Evolutionary conservation across 1,139 yeast species (phyloP), one percentile per base, ranked within the genome.

Genomic region (Yamadazyma atmosphaerica): DNA sequence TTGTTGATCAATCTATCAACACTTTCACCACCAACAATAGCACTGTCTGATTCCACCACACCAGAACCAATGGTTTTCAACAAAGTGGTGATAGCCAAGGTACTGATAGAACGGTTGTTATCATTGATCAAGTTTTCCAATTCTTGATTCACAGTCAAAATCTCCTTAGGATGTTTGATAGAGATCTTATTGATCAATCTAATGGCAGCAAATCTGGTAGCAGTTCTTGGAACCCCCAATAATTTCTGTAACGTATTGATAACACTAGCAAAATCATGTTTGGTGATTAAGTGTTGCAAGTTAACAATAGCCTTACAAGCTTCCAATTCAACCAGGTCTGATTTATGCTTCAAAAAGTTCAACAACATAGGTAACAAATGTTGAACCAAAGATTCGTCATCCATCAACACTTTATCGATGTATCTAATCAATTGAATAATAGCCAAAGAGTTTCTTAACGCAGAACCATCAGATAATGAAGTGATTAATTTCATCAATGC

Each of bases 11-110:
- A 78, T 55, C 96, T 78, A 59, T 92, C 96, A 40, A 92, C 96
- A 55, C 83, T 84, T 48, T 86, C 89, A 34, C 74, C 65, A 38
- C 70, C 69, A 11, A 53, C 51, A 23, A 59, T 47, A 26, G 58
- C 44, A 36, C 55, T 63, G 15, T 60, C 63, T 28, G 58, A 46
- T 41, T 60, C 69, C 36, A 68, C 50, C 12, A 74, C 64, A 38
- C 77, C 75, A 44, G 89, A 85, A 44, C 92, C 92, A 63, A 97
- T 96, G 5, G 98, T 92, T 68, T 90, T 92, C 61, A 92, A 79
- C 56, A 92, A 74, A 3, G 98, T 92, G 32, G 98, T 92, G 59
- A 92, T 92, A 22, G 98, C 98, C 63, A 89, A 90, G n/a, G 98
- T 92, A n/a, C 98, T 92, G 51, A 92, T 82, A 29, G 96, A 84